Evolutionary conservation across 805 yeast species (phyloP), one percentile per base, ranked within the genome.

Genomic region (Lipomyces spencermartinsiae): DNA sequence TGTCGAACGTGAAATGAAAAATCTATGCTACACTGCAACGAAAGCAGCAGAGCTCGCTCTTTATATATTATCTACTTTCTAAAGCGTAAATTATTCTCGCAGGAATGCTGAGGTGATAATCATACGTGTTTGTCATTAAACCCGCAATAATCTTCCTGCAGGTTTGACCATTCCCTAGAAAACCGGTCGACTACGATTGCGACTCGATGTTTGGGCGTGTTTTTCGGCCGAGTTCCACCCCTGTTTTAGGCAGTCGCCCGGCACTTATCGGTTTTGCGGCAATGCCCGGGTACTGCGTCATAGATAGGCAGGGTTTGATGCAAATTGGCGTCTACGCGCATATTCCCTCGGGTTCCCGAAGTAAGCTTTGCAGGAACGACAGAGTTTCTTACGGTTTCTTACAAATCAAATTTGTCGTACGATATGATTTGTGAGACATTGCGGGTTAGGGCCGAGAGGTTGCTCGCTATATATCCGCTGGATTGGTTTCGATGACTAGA

Each of bases 381-480:
- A 25, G 29, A 25, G 29, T 25, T 25, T n/a, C n/a, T n/a, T n/a
- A n/a, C n/a, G n/a, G 16, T 35, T 37, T 12, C 43, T 37, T 37
- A 37, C 43, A 37, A 12, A 37, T 37, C 16, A 37, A 37, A 2
- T 25, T 3, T 25, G 29, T 1, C 29, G 29, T 25, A 37, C 43
- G 16, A 37, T 37, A 37, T 3, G 16, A 10, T 12, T 12, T 37
- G 43, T 12, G 16, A 37, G 43, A 2, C 16, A 12, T 12, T 37
- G 43, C 43, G 43, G 43, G 43, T 37, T 37, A 37, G 43, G 43
- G 43, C n/a, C n/a, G n/a, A n/a, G n/a, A n/a, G n/a, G n/a, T n/a
- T n/a, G n/a, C n/a, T n/a, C n/a, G n/a, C n/a, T n/a, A n/a, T n/a
- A n/a, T n/a, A n/a, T n/a, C n/a, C n/a, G n/a, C n/a, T n/a, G n/a